phyloP scores from a whole-genome alignment of 2,329 filamentous ascomycete species.

The Aspergillus pseudoviridinutans region DNA sequence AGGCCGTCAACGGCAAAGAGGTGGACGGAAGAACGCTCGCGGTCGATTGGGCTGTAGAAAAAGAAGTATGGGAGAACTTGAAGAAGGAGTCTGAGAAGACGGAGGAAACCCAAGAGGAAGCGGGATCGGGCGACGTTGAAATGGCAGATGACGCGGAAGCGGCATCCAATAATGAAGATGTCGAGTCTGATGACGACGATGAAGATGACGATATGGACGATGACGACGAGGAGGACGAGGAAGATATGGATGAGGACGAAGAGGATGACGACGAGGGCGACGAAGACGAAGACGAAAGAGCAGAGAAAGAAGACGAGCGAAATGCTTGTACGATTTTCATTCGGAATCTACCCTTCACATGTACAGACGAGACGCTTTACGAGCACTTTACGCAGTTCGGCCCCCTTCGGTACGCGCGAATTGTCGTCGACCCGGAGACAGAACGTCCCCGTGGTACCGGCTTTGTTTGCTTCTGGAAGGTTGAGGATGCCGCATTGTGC shows the following conservation, averaged over 20 bases:
- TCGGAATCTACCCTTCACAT: constrained; percentile 88
- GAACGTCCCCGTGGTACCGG: constrained; percentile 87
- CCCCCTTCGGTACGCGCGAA: constrained; percentile 79
- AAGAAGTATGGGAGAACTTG: constrained; percentile 73
- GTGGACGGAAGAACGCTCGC: constrained; percentile 84
- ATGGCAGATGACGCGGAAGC: constrained; percentile 54
- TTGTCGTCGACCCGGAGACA: constrained; percentile 81
- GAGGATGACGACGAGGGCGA: constrained; percentile 41
- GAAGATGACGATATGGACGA: constrained; percentile 28
- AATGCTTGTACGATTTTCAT: constrained; percentile 82
- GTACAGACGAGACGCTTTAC: constrained; percentile 75
- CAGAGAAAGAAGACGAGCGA: constrained; percentile 45
- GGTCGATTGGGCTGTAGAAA: constrained; percentile 96
- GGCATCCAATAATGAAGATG: constrained; percentile 39
- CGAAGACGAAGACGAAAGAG: constrained; percentile 42
- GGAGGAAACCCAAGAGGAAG: constrained; percentile 18
- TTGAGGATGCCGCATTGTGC: constrained; percentile 71
- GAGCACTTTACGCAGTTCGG: constrained; percentile 87
- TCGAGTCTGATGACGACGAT: constrained; percentile 32
- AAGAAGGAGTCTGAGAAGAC: constrained; percentile 42
- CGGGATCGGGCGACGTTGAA: constrained; percentile 50
- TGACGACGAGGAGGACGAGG: constrained; percentile 34
- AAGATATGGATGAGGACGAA: constrained; percentile 42
- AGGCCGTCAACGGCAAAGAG: constrained; percentile 80
- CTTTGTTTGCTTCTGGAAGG: constrained; percentile 87